phyloP scores from a whole-genome alignment of 2,329 filamentous ascomycete species.

The Pseudogymnoascus sp. region DNA sequence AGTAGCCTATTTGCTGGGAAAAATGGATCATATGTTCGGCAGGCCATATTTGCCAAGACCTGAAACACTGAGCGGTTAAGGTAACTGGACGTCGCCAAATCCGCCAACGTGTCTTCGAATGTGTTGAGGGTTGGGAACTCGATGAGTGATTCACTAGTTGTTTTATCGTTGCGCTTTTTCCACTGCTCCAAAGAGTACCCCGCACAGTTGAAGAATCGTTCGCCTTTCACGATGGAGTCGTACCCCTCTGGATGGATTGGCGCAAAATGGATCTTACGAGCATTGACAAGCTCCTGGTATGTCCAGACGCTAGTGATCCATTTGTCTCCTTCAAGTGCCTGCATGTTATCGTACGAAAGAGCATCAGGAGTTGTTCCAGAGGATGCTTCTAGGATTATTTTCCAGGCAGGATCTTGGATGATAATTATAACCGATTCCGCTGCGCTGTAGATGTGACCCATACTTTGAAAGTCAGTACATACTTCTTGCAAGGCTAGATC shows the following conservation, averaged over 20 bases:
- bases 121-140: slow-evolving; percentile 4
- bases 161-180: neutral
- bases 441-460: slow-evolving; percentile 1
- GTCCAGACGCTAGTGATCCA: slow-evolving; percentile 18
- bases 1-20: slow-evolving; percentile 14
- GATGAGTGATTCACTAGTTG: neutral
- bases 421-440: slow-evolving; percentile 10
- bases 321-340: neutral
- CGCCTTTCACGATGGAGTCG: neutral
- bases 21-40: slow-evolving; percentile 11
- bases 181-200: neutral
- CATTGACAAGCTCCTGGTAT: slow-evolving; percentile 15
- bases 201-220: neutral
- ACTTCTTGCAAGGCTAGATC: too few relatives aligned
- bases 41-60: slow-evolving; percentile 14
- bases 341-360: slow-evolving; percentile 1
- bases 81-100: slow-evolving; percentile 8
- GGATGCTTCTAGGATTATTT: slow-evolving; percentile 1
- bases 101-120: slow-evolving; percentile 10
- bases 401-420: slow-evolving; percentile 6
- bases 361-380: neutral
- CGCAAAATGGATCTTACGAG: neutral
- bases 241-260: neutral
- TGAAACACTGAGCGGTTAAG: slow-evolving; percentile 12
- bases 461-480: neutral